Evolutionary conservation across 2,329 filamentous ascomycete genomes (phyloP), one percentile per base, ranked within the genome.

Genomic region (Cryoendolithus antarcticus): DNA sequence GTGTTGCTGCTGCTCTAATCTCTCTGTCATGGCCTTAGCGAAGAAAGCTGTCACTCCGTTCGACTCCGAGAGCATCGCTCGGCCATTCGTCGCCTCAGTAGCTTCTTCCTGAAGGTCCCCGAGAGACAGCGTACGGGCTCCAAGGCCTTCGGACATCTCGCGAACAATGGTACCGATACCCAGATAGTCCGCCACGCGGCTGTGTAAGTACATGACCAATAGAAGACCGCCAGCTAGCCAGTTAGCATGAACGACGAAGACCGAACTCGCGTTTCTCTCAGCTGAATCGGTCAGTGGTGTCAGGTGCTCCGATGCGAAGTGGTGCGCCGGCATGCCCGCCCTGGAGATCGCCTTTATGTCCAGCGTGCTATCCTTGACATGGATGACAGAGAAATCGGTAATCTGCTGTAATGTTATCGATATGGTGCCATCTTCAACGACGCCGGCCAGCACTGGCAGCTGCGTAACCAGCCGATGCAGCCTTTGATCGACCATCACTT

Each of bases 181-280:
- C 4, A 40, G 19, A 19, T 45, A 39, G 35, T 52, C 48, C 4
- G 44, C 46, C 3, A 50, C 45, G 1, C 44, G 41, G 21, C 50
- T 45, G 28, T 52, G 46, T 2, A 54, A 31, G 30, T 39, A 48
- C 21, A 54, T 32, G 12, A 40, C 42, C 6, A 51, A 38, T 19
- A 54, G 15, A 6, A 52, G 41, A 12, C 48, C 49, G 13, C 45
- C 46, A 6, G 42, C 11, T 40, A 52, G 40, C 41, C 50, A 47
- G 34, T 39, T 49, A 6, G 41, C 46, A 21, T 51, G 49, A 8
- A 50, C 43, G 5, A 46, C 41, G 30, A 50, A 49, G n/a, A 38
- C 42, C 7, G 46, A 42, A n/a, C 28, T 42, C 9, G 15, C 28
- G 2, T 34, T 30, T 3, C 35, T 35, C 12, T 41, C 30, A n/a